Conservation (phyloP, 2,329 filamentous ascomycete genomes). For the Colletotrichum cereale region DNA sequence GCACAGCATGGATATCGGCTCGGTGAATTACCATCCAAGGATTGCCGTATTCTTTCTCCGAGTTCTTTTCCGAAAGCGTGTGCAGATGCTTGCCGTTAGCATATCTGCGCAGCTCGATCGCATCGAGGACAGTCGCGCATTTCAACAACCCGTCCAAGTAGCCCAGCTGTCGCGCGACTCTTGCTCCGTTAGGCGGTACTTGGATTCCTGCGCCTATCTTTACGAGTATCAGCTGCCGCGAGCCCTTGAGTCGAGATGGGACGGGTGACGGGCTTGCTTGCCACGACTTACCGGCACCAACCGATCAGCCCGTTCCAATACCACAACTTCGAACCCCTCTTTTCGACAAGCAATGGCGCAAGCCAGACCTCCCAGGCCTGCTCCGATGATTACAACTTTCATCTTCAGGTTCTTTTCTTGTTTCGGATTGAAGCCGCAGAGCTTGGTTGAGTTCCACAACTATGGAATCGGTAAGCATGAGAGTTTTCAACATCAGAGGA, state of each 20-base stretch:
- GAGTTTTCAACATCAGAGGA: no score
- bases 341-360: conserved; percentile 29
- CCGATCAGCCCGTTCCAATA: conserved; percentile 27
- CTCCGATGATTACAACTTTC: conserved; percentile 32
- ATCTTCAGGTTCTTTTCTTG: not conserved
- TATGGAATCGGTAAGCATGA: not conserved
- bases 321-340: conserved; percentile 30
- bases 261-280: not conserved
- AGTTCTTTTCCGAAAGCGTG: not conserved
- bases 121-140: not conserved
- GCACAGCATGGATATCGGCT: conserved; percentile 20
- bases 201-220: conserved; percentile 36
- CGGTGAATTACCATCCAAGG: conserved; percentile 25
- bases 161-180: conserved; percentile 24
- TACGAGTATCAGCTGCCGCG: not conserved
- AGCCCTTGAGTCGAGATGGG: no score
- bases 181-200: conserved; percentile 24
- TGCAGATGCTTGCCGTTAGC: conserved; percentile 4
- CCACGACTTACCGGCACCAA: conserved; percentile 17
- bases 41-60: not conserved
- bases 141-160: conserved; percentile 10
- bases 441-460: not conserved
- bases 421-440: not conserved
- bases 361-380: conserved; percentile 24
- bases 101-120: conserved; percentile 26